Percentiles rank a stretch among this genome's conserved stretches.
These are phyloP conservation scores for Rubia peregrina DNA, from an alignment of 305 asterid species.

Conservation along the genomic window DNA sequence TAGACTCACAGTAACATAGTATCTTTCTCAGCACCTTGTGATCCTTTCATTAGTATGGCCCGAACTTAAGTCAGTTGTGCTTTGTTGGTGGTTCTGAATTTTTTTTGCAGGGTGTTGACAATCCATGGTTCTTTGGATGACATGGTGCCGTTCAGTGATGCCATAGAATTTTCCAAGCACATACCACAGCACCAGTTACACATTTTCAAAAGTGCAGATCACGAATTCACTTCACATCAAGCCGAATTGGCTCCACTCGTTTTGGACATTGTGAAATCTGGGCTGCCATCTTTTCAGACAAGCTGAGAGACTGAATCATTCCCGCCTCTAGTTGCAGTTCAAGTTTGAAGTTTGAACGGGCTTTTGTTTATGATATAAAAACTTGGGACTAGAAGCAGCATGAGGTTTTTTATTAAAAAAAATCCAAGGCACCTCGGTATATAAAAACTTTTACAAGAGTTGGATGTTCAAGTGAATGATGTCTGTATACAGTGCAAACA, in stretches of 20 bases:
- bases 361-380: background rate
- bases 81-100: background rate
- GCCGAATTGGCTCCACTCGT: constrained; percentile 46
- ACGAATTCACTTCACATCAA: constrained; percentile 62
- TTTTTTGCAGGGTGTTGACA: constrained; percentile 59
- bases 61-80: background rate
- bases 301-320: constrained; percentile 20
- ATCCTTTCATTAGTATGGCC: background rate
- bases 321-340: constrained; percentile 36
- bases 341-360: background rate
- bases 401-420: background rate
- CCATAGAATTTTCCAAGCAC: constrained; percentile 41
- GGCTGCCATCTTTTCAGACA: constrained; percentile 20
- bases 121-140: constrained; percentile 66
- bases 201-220: constrained; percentile 78
- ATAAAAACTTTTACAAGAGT: no score
- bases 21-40: background rate
- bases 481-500: background rate
- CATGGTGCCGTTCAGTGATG: constrained; percentile 71
- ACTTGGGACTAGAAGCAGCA: background rate
- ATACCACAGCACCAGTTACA: constrained; percentile 45
- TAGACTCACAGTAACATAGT: background rate
- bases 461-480: background rate
- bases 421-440: background rate
- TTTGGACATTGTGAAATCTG: constrained; percentile 41